These are phyloP conservation scores for Alternaria burnsii DNA, from an alignment of 2,329 filamentous ascomycete genomes.

Conservation along the genomic window DNA sequence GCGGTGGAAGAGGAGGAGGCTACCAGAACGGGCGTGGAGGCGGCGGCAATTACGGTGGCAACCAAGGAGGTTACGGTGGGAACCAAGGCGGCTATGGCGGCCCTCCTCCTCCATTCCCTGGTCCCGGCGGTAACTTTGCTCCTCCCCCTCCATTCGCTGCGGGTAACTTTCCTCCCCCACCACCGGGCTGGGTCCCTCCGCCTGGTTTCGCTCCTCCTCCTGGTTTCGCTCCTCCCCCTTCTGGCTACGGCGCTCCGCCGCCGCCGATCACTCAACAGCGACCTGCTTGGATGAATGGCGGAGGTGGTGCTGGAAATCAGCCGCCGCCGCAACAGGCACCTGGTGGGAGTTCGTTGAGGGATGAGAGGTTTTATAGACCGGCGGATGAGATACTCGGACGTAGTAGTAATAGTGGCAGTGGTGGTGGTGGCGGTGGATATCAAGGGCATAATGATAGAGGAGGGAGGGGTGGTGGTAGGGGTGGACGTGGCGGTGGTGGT, in stretches of 20 bases:
- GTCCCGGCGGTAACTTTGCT: conserved; percentile 18
- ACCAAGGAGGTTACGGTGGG: conserved; percentile 26
- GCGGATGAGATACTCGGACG: conserved; percentile 35
- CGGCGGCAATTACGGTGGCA: conserved; percentile 33
- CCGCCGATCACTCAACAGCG: conserved; percentile 12
- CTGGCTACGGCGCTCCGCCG: too few species aligned
- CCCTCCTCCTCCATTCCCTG: background rate
- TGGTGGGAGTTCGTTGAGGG: conserved; percentile 31
- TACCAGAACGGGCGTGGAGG: conserved; percentile 33
- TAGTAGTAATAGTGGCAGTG: conserved; percentile 31
- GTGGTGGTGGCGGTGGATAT: conserved; percentile 15
- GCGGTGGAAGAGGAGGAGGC: conserved; percentile 28
- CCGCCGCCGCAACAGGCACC: conserved; percentile 32
- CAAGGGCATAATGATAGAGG: conserved; percentile 28
- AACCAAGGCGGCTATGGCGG: conserved; percentile 29
- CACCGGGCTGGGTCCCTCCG: conserved; percentile 30
- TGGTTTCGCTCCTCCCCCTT: conserved; percentile 10
- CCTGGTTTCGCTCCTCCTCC: conserved; percentile 42
- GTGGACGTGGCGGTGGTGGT: conserved; percentile 32
- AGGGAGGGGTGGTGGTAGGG: conserved; percentile 39
- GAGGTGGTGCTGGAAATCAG: conserved; percentile 11
- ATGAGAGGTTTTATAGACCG: conserved; percentile 37
- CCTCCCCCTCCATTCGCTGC: conserved; percentile 34
- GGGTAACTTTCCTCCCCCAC: conserved; percentile 27
- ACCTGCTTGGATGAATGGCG: conserved; percentile 32